Conservation (phyloP, 495 filamentous ascomycete genomes). For the Penicillium steckii region DNA sequence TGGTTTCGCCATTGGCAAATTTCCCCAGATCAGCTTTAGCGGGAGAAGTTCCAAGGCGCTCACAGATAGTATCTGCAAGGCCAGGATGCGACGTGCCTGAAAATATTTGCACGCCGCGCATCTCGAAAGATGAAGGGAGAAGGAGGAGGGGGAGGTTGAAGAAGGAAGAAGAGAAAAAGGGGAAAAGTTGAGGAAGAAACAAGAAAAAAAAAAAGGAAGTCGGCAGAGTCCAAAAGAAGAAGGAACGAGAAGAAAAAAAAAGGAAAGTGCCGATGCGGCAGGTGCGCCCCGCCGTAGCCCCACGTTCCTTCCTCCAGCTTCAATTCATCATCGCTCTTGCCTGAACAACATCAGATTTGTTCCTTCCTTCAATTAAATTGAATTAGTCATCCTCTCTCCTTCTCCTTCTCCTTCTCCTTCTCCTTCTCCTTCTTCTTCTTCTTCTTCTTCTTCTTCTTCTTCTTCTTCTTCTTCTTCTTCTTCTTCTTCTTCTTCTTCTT, state of each 20-base stretch:
- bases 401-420: not conserved
- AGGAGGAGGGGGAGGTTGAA: slow-evolving; percentile 13
- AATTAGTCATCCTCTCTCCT: too few species aligned
- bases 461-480: not conserved
- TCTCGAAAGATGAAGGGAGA: slow-evolving; percentile 26
- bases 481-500: not conserved
- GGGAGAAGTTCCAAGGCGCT: slow-evolving; percentile 62
- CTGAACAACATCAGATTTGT: not conserved
- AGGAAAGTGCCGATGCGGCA: slow-evolving; percentile 15
- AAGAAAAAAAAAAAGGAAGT: slow-evolving; percentile 6
- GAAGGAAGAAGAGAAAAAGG: slow-evolving; percentile 7
- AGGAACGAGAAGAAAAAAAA: slow-evolving; percentile 10
- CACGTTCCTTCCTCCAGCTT: slow-evolving; percentile 11
- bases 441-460: not conserved
- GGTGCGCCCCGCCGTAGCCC: slow-evolving; percentile 20
- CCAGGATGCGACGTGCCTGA: slow-evolving; percentile 66
- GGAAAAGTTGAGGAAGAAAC: slow-evolving; percentile 15
- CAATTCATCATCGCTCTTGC: too few species aligned
- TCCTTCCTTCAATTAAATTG: slow-evolving; percentile 2
- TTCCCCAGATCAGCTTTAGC: slow-evolving; percentile 66
- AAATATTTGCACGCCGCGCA: slow-evolving; percentile 72
- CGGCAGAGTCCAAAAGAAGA: too few species aligned
- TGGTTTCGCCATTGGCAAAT: slow-evolving; percentile 92
- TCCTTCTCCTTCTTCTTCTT: not conserved
- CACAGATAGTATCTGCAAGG: slow-evolving; percentile 70